A percentile compares a stretch with the other conserved stretches of the same genome.
phyloP scores from a whole-genome alignment of 163 green algal species.

The Chlamydomonas reinhardtii region DNA sequence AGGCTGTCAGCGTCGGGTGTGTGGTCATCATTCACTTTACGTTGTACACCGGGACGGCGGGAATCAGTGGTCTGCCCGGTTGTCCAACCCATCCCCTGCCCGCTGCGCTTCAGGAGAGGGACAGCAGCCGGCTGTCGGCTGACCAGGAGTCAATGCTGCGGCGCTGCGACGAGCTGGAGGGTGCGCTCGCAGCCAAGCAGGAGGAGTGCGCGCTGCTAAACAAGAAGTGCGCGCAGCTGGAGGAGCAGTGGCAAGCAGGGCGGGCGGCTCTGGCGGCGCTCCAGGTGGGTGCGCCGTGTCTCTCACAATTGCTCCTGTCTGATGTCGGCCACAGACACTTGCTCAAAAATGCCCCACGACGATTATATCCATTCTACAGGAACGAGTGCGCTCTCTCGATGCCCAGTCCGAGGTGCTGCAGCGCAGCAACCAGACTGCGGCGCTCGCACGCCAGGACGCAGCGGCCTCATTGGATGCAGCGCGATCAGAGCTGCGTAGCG shows the following conservation, averaged over 20 bases:
- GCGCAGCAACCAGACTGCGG: constrained; percentile 10
- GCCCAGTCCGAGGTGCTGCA: constrained; percentile 36
- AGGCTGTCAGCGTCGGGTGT: too few species aligned
- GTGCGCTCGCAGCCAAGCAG: constrained; percentile 18
- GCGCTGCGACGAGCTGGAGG: constrained; percentile 36
- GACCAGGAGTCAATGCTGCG: constrained; percentile 47
- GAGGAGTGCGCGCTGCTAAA: constrained; percentile 47
- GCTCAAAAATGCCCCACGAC: too few species aligned
- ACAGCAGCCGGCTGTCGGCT: constrained; percentile 36
- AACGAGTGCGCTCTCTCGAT: constrained; percentile 11
- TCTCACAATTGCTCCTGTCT: neutral
- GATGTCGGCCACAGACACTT: too few species aligned
- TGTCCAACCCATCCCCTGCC: too few species aligned
- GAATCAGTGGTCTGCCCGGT: too few species aligned
- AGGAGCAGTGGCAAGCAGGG: constrained; percentile 44
- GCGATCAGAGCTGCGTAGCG: constrained; percentile 23
- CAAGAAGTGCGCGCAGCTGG: constrained; percentile 42
- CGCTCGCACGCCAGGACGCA: constrained; percentile 17
- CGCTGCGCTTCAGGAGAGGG: constrained; percentile 38
- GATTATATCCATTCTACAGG: neutral
- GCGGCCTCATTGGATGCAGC: constrained; percentile 6
- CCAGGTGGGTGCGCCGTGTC: constrained; percentile 4
- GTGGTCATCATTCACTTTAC: too few species aligned
- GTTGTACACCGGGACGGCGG: too few species aligned
- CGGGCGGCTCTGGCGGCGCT: constrained; percentile 14